Conservation (phyloP, 176 grass and related monocot genomes). For the maize (Zea mays) region Zm-B73-REFERENCE-NAM-5.0 NC_050098.1:201598501-201599000, state of each 20-base stretch:
- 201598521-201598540: too few species aligned
- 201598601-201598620: too few species aligned
- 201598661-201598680: slow-evolving; percentile 17
- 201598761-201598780: slow-evolving; percentile 39
- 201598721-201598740: slow-evolving; percentile 52
- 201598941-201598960: slow-evolving; percentile 55
- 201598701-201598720: slow-evolving; percentile 3
- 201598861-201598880: slow-evolving; percentile 23
- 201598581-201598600: too few species aligned
- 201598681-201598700: slow-evolving; percentile 56
- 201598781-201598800: slow-evolving; percentile 48
- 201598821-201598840: slow-evolving; percentile 66
- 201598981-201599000: slow-evolving; percentile 52
- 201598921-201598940: slow-evolving; percentile 55
- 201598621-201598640: too few species aligned
- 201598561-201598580: too few species aligned
- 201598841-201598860: slow-evolving; percentile 60
- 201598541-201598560: too few species aligned
- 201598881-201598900: slow-evolving; percentile 54
- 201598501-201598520: too few species aligned
- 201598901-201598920: slow-evolving; percentile 63
- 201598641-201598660: too few species aligned
- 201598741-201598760: slow-evolving; percentile 55
- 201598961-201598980: slow-evolving; percentile 34
- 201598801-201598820: slow-evolving; percentile 55